phyloP scores from a whole-genome alignment of 2,329 filamentous ascomycete species.

The Aspergillus sp. region DNA sequence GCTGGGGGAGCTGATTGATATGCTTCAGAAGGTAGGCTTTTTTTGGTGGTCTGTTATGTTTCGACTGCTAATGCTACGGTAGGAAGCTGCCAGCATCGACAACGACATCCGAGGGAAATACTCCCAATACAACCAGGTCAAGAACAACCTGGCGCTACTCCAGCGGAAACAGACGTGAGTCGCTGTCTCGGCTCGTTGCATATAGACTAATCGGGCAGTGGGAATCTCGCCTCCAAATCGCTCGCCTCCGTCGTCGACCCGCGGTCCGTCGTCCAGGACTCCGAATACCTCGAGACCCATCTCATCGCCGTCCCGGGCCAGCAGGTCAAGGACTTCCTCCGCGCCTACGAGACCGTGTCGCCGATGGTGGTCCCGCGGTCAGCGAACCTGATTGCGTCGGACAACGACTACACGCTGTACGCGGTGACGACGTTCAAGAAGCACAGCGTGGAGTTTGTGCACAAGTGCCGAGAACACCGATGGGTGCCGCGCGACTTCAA shows the following conservation, averaged over 20 bases:
- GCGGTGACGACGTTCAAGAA: slow-evolving; percentile 93
- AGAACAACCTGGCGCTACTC: slow-evolving; percentile 69
- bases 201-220: slow-evolving; percentile 41
- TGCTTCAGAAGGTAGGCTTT: slow-evolving; percentile 78
- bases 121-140: slow-evolving; percentile 85
- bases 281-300: slow-evolving; percentile 94
- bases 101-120: slow-evolving; percentile 93
- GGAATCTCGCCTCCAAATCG: slow-evolving; percentile 89
- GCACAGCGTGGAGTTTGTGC: slow-evolving; percentile 72
- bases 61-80: slow-evolving; percentile 2
- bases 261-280: slow-evolving; percentile 69
- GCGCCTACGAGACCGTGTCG: slow-evolving; percentile 76
- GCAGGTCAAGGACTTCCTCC: slow-evolving; percentile 76
- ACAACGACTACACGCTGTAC: slow-evolving; percentile 83
- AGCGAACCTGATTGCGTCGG: slow-evolving; percentile 65
- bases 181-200: background rate
- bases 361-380: slow-evolving; percentile 93
- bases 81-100: slow-evolving; percentile 87
- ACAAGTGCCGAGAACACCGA: slow-evolving; percentile 84
- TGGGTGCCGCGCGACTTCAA: slow-evolving; percentile 95
- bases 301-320: slow-evolving; percentile 78
- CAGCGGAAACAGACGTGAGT: slow-evolving; percentile 79
- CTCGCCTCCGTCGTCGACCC: slow-evolving; percentile 83
- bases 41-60: slow-evolving; percentile 1
- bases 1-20: slow-evolving; percentile 75